Percentiles rank a stretch among this genome's conserved stretches.
phyloP scores from a whole-genome alignment of 2,329 filamentous ascomycete species.

The Drechmeria coniospora region DNA sequence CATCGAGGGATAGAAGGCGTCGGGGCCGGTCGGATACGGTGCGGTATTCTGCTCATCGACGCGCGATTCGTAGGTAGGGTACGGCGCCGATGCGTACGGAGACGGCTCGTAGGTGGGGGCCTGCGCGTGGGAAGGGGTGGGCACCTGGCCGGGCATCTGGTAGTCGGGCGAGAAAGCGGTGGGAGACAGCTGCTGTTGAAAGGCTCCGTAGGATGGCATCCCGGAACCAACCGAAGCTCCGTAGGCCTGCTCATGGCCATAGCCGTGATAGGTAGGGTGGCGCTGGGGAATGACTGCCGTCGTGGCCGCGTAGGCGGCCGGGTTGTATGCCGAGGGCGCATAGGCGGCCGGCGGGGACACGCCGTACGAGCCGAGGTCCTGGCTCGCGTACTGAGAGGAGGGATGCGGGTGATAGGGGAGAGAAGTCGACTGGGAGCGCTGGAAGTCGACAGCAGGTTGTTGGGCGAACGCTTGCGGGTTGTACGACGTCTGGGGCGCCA shows the following conservation, averaged over 20 bases:
- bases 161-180: constrained; percentile 17
- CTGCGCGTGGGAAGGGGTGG: constrained; percentile 12
- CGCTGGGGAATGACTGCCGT: constrained; percentile 32
- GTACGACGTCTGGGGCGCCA: constrained; percentile 37
- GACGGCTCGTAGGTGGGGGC: constrained; percentile 22
- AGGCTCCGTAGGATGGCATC: constrained; percentile 20
- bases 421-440: constrained; percentile 35
- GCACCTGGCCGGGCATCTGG: too few species aligned
- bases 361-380: constrained; percentile 14
- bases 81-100: constrained; percentile 13
- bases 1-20: constrained; percentile 35
- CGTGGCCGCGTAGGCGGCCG: constrained; percentile 39
- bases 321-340: constrained; percentile 40
- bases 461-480: constrained; percentile 53
- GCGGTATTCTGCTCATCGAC: neutral
- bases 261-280: constrained; percentile 33
- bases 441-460: constrained; percentile 10
- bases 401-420: constrained; percentile 33
- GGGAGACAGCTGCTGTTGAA: constrained; percentile 23
- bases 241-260: constrained; percentile 29
- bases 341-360: constrained; percentile 27
- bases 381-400: constrained; percentile 22
- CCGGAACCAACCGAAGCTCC: constrained; percentile 20
- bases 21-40: constrained; percentile 18
- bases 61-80: constrained; percentile 12